These are phyloP conservation scores for Russula ochroleuca DNA, from an alignment of 768 basidiomycete species.

Conservation along the genomic window DNA sequence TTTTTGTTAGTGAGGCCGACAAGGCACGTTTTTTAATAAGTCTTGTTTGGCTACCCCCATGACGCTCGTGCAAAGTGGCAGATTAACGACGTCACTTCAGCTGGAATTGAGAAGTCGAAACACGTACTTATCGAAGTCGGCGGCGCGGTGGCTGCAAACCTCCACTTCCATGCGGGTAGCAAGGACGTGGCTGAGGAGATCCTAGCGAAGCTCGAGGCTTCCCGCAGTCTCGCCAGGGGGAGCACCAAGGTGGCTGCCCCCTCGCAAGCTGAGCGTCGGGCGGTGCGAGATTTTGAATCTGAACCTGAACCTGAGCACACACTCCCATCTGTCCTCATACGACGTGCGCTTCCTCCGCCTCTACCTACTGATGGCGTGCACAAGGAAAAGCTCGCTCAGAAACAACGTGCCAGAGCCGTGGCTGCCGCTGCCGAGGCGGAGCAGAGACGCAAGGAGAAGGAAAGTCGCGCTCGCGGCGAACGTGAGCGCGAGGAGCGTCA, in stretches of 20 bases:
- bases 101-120: slow-evolving; percentile 77
- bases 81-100: slow-evolving; percentile 59
- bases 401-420: slow-evolving; percentile 32
- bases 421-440: slow-evolving; percentile 40
- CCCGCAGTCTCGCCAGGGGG: slow-evolving; percentile 49
- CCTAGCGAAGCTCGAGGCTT: slow-evolving; percentile 72
- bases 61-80: slow-evolving; percentile 97
- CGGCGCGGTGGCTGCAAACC: slow-evolving; percentile 53
- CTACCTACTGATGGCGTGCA: slow-evolving; percentile 35
- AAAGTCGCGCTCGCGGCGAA: slow-evolving; percentile 39
- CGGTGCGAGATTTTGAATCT: neutral
- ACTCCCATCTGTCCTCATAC: slow-evolving; percentile 21
- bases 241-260: slow-evolving; percentile 23
- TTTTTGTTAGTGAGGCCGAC: slow-evolving; percentile 96
- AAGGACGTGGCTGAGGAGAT: slow-evolving; percentile 85
- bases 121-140: slow-evolving; percentile 77
- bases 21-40: slow-evolving; percentile 55
- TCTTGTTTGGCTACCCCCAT: slow-evolving; percentile 1
- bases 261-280: slow-evolving; percentile 1
- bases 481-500: slow-evolving; percentile 38
- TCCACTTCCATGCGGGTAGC: slow-evolving; percentile 82
- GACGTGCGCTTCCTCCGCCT: slow-evolving; percentile 30
- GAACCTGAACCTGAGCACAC: slow-evolving; percentile 10
- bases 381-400: slow-evolving; percentile 38
- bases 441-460: slow-evolving; percentile 32